Evolutionary conservation across 306 rosid genomes (phyloP).

Genomic region (Malus asiatica): DNA sequence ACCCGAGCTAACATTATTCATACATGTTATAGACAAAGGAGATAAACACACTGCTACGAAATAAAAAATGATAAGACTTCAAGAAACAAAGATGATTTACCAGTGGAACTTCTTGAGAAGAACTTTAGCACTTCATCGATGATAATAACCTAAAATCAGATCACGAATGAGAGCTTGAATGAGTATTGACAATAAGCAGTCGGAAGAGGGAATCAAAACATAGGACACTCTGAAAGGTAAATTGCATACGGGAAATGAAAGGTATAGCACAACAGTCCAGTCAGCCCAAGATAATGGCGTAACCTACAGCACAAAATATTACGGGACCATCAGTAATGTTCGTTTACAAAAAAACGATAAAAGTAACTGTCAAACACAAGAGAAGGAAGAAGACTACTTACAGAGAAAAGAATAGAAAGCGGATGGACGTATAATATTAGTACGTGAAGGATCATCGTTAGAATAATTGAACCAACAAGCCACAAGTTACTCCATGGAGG

Average conservation of each 20-base stretch:
- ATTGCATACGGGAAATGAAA: constrained; percentile 75
- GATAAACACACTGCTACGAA: not conserved
- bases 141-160: constrained; percentile 56
- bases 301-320: constrained; percentile 44
- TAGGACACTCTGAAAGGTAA: not conserved
- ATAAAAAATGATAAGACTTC: constrained; percentile 5
- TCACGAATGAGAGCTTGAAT: not conserved
- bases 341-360: constrained; percentile 6
- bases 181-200: not conserved
- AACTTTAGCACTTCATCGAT: constrained; percentile 88
- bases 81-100: constrained; percentile 33
- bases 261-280: constrained; percentile 81
- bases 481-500: constrained; percentile 98
- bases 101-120: constrained; percentile 71
- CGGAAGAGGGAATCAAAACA: not conserved
- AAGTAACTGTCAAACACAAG: constrained; percentile 6
- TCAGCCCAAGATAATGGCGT: constrained; percentile 86
- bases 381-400: constrained; percentile 42
- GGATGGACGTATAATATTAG: constrained; percentile 84
- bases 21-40: not conserved
- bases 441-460: constrained; percentile 80
- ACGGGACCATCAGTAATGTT: constrained; percentile 8
- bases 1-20: not conserved
- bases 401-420: constrained; percentile 90
- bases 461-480: constrained; percentile 86